Evolutionary conservation across 2,329 filamentous ascomycete species (phyloP).

Genomic region (Eurotiales sp.): DNA sequence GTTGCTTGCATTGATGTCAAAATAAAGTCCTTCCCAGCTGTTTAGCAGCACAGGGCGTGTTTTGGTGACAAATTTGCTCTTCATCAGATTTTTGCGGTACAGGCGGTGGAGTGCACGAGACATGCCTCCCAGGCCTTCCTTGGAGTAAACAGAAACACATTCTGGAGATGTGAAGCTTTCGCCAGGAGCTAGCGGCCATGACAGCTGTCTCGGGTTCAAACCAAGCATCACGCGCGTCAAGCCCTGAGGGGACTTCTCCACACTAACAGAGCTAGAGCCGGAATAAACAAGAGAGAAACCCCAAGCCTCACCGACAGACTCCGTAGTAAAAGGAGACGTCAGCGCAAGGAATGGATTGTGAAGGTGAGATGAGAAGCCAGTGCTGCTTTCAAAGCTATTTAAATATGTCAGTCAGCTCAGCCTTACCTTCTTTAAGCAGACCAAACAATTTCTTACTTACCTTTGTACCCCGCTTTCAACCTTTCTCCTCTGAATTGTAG

Average conservation of each 20-base stretch:
- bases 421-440: slow-evolving; percentile 14
- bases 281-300: slow-evolving; percentile 64
- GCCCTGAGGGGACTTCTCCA: slow-evolving; percentile 61
- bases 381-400: slow-evolving; percentile 57
- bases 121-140: slow-evolving; percentile 57
- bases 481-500: slow-evolving; percentile 51
- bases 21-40: slow-evolving; percentile 62
- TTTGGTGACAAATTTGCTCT: slow-evolving; percentile 52
- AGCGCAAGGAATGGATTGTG: slow-evolving; percentile 64
- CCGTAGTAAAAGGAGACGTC: slow-evolving; percentile 55
- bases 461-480: slow-evolving; percentile 56
- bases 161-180: slow-evolving; percentile 60
- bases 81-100: slow-evolving; percentile 59
- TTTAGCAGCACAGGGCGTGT: slow-evolving; percentile 58
- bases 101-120: slow-evolving; percentile 60
- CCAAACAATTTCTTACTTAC: slow-evolving; percentile 30
- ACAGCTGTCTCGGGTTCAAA: slow-evolving; percentile 59
- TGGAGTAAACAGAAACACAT: slow-evolving; percentile 60
- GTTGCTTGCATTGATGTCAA: slow-evolving; percentile 55
- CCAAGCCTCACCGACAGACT: slow-evolving; percentile 59
- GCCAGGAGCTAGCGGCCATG: slow-evolving; percentile 54
- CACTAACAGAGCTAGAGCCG: slow-evolving; percentile 57
- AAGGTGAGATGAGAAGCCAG: slow-evolving; percentile 60
- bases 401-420: slow-evolving; percentile 12
- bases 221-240: slow-evolving; percentile 59